A percentile compares a stretch with the other conserved stretches of the same genome.
These are phyloP conservation scores for Neofusicoccum umdonicola DNA, from an alignment of 2,329 filamentous ascomycete species.

Conservation along the genomic window DNA sequence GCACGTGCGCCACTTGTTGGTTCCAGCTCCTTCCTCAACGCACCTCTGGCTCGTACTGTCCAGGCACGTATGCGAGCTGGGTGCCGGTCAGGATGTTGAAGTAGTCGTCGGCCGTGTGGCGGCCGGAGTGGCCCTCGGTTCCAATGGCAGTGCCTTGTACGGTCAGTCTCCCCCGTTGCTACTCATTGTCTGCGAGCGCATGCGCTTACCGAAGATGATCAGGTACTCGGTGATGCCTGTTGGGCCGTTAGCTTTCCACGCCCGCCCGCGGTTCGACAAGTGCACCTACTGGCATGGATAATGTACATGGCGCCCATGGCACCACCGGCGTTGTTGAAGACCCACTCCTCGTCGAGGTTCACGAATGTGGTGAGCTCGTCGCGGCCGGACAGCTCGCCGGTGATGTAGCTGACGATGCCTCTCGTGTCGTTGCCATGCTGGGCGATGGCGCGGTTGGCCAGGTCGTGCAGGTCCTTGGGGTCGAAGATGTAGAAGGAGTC, in stretches of 20 bases:
- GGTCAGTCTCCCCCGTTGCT: not conserved
- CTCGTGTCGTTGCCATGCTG: constrained; percentile 73
- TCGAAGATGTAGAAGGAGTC: constrained; percentile 70
- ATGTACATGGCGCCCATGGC: constrained; percentile 93
- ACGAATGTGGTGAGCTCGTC: constrained; percentile 45
- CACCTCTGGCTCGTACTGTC: constrained; percentile 61
- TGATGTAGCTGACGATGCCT: constrained; percentile 67
- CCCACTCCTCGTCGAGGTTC: constrained; percentile 75
- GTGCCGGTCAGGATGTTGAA: constrained; percentile 84
- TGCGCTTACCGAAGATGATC: constrained; percentile 66
- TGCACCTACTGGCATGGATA: constrained; percentile 71
- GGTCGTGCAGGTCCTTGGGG: constrained; percentile 63
- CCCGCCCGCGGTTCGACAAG: not conserved
- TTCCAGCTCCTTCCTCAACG: not conserved
- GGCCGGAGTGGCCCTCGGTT: constrained; percentile 83
- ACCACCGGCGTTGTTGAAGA: constrained; percentile 89
- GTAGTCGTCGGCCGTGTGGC: constrained; percentile 91
- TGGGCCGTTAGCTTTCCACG: not conserved
- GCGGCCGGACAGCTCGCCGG: constrained; percentile 57
- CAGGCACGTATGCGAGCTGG: constrained; percentile 72
- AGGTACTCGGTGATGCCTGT: constrained; percentile 79
- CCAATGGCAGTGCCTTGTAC: constrained; percentile 66
- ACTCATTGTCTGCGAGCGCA: not conserved
- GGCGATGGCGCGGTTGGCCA: constrained; percentile 64
- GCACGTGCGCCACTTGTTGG: not conserved